Percentiles rank a stretch among this genome's conserved stretches.
phyloP scores from a whole-genome alignment of 768 basidiomycete genomes.

The Macrolepiota dolichaula region DNA sequence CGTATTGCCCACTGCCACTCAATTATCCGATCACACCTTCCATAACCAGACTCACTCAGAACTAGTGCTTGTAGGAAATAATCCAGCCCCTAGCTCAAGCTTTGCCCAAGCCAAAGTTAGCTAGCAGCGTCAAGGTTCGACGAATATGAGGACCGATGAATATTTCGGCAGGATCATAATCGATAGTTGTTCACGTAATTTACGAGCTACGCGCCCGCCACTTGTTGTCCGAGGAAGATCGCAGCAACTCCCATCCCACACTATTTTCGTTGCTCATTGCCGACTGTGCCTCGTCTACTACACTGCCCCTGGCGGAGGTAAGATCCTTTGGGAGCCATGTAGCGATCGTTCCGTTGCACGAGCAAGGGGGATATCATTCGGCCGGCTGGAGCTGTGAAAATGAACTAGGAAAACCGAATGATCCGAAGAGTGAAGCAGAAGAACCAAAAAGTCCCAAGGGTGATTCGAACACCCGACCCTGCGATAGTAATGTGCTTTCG shows the following conservation, averaged over 20 bases:
- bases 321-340: neutral
- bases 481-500: slow-evolving; percentile 9
- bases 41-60: no score
- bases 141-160: neutral
- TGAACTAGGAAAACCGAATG: no score
- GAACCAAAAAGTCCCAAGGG: slow-evolving; percentile 13
- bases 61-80: neutral
- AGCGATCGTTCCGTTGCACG: neutral
- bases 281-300: neutral
- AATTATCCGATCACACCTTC: neutral
- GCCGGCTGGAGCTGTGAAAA: no score
- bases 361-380: neutral
- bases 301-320: neutral
- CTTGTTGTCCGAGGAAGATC: neutral
- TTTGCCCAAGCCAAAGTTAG: neutral
- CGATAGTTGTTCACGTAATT: neutral
- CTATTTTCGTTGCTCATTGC: neutral
- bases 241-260: neutral
- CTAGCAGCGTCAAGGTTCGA: neutral
- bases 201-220: neutral
- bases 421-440: neutral
- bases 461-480: slow-evolving; percentile 20
- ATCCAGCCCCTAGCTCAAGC: neutral
- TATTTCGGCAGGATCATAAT: neutral
- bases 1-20: neutral